Evolutionary conservation across 495 filamentous ascomycete genomes (phyloP), one percentile per base, ranked within the genome.

Genomic region (Tuber umbilicatum): DNA sequence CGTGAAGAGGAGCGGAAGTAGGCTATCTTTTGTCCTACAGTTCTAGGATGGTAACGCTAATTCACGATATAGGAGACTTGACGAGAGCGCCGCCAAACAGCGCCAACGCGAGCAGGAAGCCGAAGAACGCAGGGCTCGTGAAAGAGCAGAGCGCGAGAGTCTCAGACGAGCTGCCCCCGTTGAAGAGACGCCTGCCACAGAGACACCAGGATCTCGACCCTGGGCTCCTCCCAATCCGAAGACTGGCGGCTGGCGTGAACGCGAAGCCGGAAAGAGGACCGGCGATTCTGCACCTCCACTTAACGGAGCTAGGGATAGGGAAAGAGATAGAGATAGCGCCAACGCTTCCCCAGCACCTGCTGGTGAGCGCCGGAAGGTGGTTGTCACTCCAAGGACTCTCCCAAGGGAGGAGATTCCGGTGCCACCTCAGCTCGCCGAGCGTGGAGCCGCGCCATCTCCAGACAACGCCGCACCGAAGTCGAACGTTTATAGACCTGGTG

Each of bases 1-100:
- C 89, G 90, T 81, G 94, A 96, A 69, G 92, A 93, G 83, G 90
- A 97, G 86, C 88, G 93, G 82, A 89, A 89, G 89, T 90, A 84
- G 79, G 89, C 86, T 76, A 69, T 74, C 38, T 40, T 69, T 76
- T 71, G 35, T 70, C 73, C 50, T 64, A 55, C 43, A 74, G 31
- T 50, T 60, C 31, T 68, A 23, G 17, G 60, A 45, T 55, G 17
- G 69, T n/a, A 38, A 69, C 70, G 45, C 79, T 84, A 81, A 84
- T 42, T 43, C 68, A 31, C 43, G 16, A 27, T 74, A 68, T 72
- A 90, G 89, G 81, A 89, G 88, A 85, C 85, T 90, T 71, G 90
- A 92, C 78, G 90, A 91, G 78, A 84, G 85, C 19, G 91, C 91
- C 72, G 83, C 84, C 38, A 87, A 84, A 76, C 91, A 93, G 82